Evolutionary conservation across 140 eudicot genomes (phyloP).

Genomic region (Stevia rebaudiana): DNA sequence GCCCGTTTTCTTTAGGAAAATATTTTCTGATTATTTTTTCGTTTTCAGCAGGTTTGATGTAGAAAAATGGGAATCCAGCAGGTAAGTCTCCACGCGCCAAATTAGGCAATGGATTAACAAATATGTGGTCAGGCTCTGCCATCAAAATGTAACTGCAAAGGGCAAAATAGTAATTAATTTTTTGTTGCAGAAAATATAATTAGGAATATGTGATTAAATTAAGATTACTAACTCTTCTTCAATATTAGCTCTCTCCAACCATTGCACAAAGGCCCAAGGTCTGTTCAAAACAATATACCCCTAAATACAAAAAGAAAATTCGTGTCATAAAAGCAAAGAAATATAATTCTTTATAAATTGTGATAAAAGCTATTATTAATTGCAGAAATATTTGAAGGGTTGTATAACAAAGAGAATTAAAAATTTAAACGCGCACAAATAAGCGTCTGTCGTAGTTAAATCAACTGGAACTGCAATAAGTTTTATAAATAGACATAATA

Average conservation of each 20-base stretch:
- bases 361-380: not conserved
- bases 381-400: not conserved
- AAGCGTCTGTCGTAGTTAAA: not conserved
- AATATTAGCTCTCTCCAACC: slow-evolving; percentile 67
- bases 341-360: not conserved
- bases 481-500: not conserved
- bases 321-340: slow-evolving; percentile 7
- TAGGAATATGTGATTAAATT: not conserved
- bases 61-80: slow-evolving; percentile 74
- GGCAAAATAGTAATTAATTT: slow-evolving; percentile 12
- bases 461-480: not conserved
- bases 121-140: slow-evolving; percentile 93
- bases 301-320: slow-evolving; percentile 37
- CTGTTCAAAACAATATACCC: slow-evolving; percentile 81
- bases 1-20: slow-evolving; percentile 63
- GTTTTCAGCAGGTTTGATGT: slow-evolving; percentile 63
- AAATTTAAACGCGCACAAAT: not conserved
- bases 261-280: slow-evolving; percentile 96
- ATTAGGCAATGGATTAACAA: slow-evolving; percentile 72
- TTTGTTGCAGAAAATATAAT: not conserved
- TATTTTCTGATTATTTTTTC: slow-evolving; percentile 62
- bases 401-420: not conserved
- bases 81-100: slow-evolving; percentile 60
- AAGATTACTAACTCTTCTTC: slow-evolving; percentile 72
- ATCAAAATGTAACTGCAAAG: slow-evolving; percentile 70